Base-by-base conservation (phyloP, 2,329 filamentous ascomycete genomes). In the Xylogone sp. region DNA sequence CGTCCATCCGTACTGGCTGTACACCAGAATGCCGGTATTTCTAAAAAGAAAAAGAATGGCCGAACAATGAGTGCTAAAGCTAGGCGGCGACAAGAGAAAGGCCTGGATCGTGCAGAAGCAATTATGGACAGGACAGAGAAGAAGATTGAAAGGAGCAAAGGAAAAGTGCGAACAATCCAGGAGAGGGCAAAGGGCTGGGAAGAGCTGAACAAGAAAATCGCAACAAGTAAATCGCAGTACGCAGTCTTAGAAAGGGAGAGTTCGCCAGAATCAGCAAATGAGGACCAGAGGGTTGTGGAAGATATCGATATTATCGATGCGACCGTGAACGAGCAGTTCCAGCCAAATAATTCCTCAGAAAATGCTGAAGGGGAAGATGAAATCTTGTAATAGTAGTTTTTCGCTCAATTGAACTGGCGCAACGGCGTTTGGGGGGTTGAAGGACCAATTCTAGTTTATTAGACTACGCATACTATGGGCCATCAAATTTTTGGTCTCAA, bases 1-100 rank as follows among this genome's bases (percentile, higher is more conserved):
- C 79, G 83, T 3, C 82, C 84, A 22, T 84, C 87, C n/a, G 77
- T 89, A 18, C 81, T 90, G 42, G 82, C 82, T 39, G 81, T 85
- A 16, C 85, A 88, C 58, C 81, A 84, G 64, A 72, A 74, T 1
- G 78, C 83, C 18, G 88, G 89, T 24, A 77, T 93, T 9, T 71
- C 72, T 50, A 90, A 88, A 69, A 89, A 86, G 70, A 63, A 73
- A 54, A 87, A 83, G 66, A 71, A 72, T 54, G 72, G 73, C 50
- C 75, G 79, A 61, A 70, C 75, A 7, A 60, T 82, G 64, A 83
- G 80, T 59, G 69, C 74, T 57, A 79, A 75, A 65, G 81, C 81
- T 3, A 73, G 76, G 20, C 72, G 71, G 58, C 74, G 83, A 44
- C 76, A 81, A 43, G 81, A 84, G 60, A 78, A 75, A 62, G 78